These are phyloP conservation scores for Phytophthora kernoviae DNA, from an alignment of 352 stramenopile species.

Conservation along the genomic window DNA sequence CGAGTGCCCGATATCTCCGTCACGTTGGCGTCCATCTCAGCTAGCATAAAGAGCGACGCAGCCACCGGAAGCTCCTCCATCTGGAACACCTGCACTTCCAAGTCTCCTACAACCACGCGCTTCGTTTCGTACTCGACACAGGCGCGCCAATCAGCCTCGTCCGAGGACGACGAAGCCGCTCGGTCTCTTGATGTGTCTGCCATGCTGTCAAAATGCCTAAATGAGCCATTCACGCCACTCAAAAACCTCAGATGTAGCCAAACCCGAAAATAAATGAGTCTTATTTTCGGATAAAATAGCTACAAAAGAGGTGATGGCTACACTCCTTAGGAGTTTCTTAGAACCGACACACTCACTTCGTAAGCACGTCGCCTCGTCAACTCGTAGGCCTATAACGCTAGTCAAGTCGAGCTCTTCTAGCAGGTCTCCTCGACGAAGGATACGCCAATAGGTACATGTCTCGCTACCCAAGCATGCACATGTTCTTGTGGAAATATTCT, in stretches of 20 bases:
- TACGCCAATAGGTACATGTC: too few species aligned
- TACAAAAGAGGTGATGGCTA: constrained; percentile 3
- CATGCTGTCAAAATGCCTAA: constrained; percentile 15
- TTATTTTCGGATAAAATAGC: constrained; percentile 1
- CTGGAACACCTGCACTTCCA: constrained; percentile 54
- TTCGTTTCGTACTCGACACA: constrained; percentile 65
- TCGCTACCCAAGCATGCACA: too few species aligned
- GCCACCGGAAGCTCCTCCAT: constrained; percentile 66
- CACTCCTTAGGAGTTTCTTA: too few species aligned
- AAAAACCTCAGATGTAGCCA: constrained; percentile 27
- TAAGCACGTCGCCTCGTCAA: too few species aligned
- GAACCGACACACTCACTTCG: too few species aligned
- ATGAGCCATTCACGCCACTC: constrained; percentile 26
- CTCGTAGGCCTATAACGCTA: too few species aligned
- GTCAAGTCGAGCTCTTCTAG: too few species aligned
- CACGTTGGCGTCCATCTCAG: constrained; percentile 62
- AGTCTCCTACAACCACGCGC: constrained; percentile 42
- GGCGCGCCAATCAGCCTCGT: constrained; percentile 56
- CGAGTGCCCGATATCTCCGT: constrained; percentile 80
- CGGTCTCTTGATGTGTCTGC: constrained; percentile 5
- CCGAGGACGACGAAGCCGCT: constrained; percentile 28
- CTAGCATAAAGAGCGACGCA: constrained; percentile 63
- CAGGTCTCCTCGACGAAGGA: too few species aligned
- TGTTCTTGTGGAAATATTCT: too few species aligned
- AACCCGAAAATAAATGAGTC: not conserved